A percentile compares a stretch with the other conserved stretches of the same genome.
Evolutionary conservation across 108 stramenopile genomes (phyloP).

Genomic region (Chaetoceros muelleri): DNA sequence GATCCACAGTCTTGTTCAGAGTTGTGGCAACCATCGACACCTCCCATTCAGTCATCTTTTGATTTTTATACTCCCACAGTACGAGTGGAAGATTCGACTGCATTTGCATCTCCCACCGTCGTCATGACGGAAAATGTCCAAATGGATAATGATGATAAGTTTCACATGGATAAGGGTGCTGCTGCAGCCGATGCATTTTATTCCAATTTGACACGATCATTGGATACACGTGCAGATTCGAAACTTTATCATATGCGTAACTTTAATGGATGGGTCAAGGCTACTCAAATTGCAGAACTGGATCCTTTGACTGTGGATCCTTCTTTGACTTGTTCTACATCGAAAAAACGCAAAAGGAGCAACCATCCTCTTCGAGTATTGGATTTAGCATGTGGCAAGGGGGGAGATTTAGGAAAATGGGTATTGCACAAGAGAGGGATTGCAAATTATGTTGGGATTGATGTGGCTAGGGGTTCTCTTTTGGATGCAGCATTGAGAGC

Average conservation of each 20-base stretch:
- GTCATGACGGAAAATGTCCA: slow-evolving; percentile 5
- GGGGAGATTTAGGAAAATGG: slow-evolving; percentile 97
- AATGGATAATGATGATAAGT: slow-evolving; percentile 17
- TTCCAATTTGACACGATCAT: slow-evolving; percentile 44
- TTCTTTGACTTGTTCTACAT: not conserved
- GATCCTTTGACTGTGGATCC: slow-evolving; percentile 29
- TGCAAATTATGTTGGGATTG: slow-evolving; percentile 87
- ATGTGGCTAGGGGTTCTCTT: slow-evolving; percentile 92
- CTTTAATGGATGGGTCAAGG: slow-evolving; percentile 98
- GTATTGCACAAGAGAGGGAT: slow-evolving; percentile 52
- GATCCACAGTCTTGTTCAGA: slow-evolving; percentile 11
- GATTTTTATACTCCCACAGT: slow-evolving; percentile 11
- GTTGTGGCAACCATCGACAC: slow-evolving; percentile 7
- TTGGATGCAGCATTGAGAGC: slow-evolving; percentile 87
- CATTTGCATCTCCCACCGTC: slow-evolving; percentile 14
- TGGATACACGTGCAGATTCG: slow-evolving; percentile 78
- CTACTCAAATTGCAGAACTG: slow-evolving; percentile 78
- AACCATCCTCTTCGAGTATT: slow-evolving; percentile 66
- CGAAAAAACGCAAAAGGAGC: slow-evolving; percentile 21
- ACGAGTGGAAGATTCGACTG: slow-evolving; percentile 2
- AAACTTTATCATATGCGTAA: slow-evolving; percentile 88
- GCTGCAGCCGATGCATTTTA: slow-evolving; percentile 83
- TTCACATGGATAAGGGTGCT: slow-evolving; percentile 66
- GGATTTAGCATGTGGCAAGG: slow-evolving; percentile 98
- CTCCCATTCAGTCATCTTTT: slow-evolving; percentile 9